Evolutionary conservation across 768 basidiomycete species (phyloP), one percentile per base, ranked within the genome.

Genomic region (Rhizopogon salebrosus): DNA sequence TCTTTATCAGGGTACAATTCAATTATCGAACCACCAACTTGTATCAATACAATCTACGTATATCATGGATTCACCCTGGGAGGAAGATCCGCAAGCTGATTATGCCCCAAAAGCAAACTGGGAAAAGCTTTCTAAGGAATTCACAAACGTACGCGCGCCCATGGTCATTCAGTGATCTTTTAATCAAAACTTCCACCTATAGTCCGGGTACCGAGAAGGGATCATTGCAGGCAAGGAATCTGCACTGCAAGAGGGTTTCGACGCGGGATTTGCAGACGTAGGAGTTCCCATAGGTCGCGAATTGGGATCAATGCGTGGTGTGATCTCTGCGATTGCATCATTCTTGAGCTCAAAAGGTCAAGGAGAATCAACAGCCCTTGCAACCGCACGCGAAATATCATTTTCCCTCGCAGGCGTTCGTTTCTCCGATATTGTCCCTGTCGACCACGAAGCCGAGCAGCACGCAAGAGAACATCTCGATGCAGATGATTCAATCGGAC

Each of bases 201-300:
- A 97, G 95, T 83, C 83, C 16, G 95, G 95, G 2, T 98, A 98
- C 63, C 83, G 95, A n/a, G 95, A 98, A 70, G 95, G 95, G 6
- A 95, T 98, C 60, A 89, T 85, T 0, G 84, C 87, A 4, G 95
- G 95, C 3, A 98, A 98, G 66, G 88, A 95, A 65, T 75, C 80
- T 0, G 85, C 84, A 2, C 76, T 98, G 2, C 95, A 99, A 62
- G 75, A 84, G 57, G 95, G 95, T 0, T 98, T 99, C 62, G 92
- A 99, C 68, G 72, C 76, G 3, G 93, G 91, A 1, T 98, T 92
- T 62, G 83, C 84, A 1, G 66, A 70, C 13, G 72, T 82, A 9
- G 91, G 93, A 1, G 83, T 77, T 2, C 87, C 89, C 0, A 68
- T 88, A 14, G 92, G 94, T 0, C 80, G 85, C 23, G 78, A 89